phyloP scores from a whole-genome alignment of 1,284 basidiomycete genomes.

The Ceratobasidium theobromae region DNA sequence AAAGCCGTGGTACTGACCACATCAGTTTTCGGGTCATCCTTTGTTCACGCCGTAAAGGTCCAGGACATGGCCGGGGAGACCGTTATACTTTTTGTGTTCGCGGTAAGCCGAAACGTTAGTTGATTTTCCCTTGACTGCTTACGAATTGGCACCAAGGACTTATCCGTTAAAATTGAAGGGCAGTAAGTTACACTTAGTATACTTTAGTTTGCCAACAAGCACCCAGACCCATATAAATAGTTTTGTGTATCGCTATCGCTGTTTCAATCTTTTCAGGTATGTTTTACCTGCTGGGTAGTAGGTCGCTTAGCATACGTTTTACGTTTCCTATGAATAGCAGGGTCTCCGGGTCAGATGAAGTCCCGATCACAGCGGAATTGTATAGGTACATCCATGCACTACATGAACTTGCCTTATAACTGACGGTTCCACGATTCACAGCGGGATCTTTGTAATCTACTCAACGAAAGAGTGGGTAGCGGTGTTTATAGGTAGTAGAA shows the following conservation, averaged over 20 bases:
- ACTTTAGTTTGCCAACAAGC: not conserved
- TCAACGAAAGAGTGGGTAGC: constrained; percentile 62
- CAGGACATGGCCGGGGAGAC: constrained; percentile 56
- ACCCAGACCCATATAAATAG: constrained; percentile 32
- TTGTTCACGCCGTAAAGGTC: constrained; percentile 57
- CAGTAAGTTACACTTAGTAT: constrained; percentile 37
- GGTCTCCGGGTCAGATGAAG: constrained; percentile 39
- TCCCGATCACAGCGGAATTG: constrained; percentile 66
- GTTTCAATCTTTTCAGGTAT: constrained; percentile 64
- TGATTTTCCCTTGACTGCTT: not conserved
- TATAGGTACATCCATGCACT: constrained; percentile 41
- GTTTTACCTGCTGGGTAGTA: not conserved
- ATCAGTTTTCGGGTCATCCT: constrained; percentile 62
- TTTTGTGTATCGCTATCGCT: constrained; percentile 66
- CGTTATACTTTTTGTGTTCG: constrained; percentile 69
- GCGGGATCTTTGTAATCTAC: constrained; percentile 67
- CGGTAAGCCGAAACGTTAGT: constrained; percentile 49
- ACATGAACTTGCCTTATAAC: not conserved
- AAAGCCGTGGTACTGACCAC: constrained; percentile 58
- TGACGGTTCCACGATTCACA: constrained; percentile 37
- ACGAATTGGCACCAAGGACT: constrained; percentile 43
- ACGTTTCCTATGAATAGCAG: constrained; percentile 24
- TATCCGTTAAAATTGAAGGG: constrained; percentile 64
- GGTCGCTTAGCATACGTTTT: not conserved
- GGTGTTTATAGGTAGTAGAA: too few relatives aligned